Percentiles rank a stretch among this genome's conserved stretches.
Conservation (phyloP, 2,329 filamentous ascomycete genomes). For the Emericellopsis cladophorae region DNA sequence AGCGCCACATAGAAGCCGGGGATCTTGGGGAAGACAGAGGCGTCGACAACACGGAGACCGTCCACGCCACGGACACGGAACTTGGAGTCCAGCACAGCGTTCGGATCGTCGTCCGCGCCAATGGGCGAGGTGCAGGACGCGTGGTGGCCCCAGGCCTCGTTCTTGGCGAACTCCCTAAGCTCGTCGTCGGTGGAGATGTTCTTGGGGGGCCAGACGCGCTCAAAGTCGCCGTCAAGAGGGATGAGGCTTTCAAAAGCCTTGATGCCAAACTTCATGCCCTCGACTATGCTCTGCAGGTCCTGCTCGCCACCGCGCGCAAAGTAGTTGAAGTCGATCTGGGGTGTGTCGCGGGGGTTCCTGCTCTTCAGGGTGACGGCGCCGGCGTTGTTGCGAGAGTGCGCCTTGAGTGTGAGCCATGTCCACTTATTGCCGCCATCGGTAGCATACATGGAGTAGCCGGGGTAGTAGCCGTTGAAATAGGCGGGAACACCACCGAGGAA, state of each 20-base stretch:
- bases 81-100: conserved; percentile 40
- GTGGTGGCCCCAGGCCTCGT: conserved; percentile 44
- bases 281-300: conserved; percentile 24
- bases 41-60: conserved; percentile 46
- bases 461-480: conserved; percentile 43
- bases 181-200: too few species aligned
- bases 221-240: conserved; percentile 24
- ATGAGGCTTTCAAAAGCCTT: conserved; percentile 18
- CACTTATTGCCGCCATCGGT: conserved; percentile 26
- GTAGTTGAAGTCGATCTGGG: conserved; percentile 47
- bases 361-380: conserved; percentile 52
- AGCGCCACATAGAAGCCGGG: conserved; percentile 34
- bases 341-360: conserved; percentile 48
- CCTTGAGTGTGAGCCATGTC: conserved; percentile 35
- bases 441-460: conserved; percentile 33
- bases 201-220: conserved; percentile 9
- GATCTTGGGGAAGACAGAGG: conserved; percentile 38
- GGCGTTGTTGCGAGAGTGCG: conserved; percentile 37
- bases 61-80: conserved; percentile 42
- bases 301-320: conserved; percentile 34
- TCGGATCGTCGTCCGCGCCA: conserved; percentile 34
- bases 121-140: conserved; percentile 42
- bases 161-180: conserved; percentile 3
- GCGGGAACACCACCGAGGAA: conserved; percentile 41
- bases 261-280: conserved; percentile 35